Conservation (phyloP, 1,284 basidiomycete species). For the Pyrrhoderma lamaoense region DNA sequence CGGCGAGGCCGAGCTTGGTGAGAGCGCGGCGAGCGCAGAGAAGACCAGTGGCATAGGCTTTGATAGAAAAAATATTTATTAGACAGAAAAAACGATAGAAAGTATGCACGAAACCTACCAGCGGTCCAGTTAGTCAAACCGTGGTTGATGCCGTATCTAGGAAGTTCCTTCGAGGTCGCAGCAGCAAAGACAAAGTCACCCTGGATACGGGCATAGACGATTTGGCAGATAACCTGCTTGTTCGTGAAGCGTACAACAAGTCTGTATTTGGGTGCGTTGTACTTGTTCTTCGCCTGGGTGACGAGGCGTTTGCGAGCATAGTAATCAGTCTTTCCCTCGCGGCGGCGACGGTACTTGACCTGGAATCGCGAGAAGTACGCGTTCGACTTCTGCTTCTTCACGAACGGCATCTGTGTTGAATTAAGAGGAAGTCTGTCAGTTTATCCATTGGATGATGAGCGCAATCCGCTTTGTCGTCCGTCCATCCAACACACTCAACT, state of each 20-base stretch:
- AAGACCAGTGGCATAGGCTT: constrained; percentile 96
- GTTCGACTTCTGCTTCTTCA: constrained; percentile 82
- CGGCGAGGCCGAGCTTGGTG: constrained; percentile 91
- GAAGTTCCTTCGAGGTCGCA: constrained; percentile 88
- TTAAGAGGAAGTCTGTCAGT: background rate
- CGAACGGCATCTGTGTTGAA: constrained; percentile 71
- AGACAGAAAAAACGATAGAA: background rate
- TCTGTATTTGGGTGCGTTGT: constrained; percentile 98
- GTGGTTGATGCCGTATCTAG: constrained; percentile 95
- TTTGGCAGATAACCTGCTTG: constrained; percentile 86
- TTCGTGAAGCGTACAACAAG: constrained; percentile 98
- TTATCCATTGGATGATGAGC: background rate
- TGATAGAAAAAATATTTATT: background rate
- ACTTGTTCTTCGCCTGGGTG: constrained; percentile 99
- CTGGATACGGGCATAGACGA: constrained; percentile 95
- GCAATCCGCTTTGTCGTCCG: background rate
- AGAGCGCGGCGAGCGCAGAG: constrained; percentile 93
- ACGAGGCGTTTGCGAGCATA: constrained; percentile 96
- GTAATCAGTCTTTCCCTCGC: constrained; percentile 99
- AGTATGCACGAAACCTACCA: constrained; percentile 40
- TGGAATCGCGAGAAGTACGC: constrained; percentile 98
- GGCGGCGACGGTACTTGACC: constrained; percentile 91
- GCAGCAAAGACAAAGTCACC: constrained; percentile 92
- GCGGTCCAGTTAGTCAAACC: constrained; percentile 99
- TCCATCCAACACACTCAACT: constrained; percentile 9